These are phyloP conservation scores for Prototheca wickerhamii DNA, from an alignment of 163 green algal species.

Conservation along the genomic window DNA sequence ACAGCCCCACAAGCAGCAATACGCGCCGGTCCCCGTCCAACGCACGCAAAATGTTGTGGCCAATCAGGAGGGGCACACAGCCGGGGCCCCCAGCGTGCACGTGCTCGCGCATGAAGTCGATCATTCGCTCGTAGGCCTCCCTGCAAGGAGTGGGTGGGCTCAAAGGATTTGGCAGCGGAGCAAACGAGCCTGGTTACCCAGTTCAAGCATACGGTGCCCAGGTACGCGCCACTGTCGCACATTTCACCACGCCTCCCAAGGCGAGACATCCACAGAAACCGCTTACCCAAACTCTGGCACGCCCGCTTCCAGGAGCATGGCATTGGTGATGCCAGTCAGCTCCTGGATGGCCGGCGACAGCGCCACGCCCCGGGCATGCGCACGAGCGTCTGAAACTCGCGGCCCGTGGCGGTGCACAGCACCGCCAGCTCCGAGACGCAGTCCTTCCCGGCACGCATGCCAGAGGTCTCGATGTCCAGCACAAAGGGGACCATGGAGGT, in stretches of 20 bases:
- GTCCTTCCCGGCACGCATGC: background rate
- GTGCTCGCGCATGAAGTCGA: background rate
- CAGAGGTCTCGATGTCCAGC: slow-evolving; percentile 38
- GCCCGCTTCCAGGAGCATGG: background rate
- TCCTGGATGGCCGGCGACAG: background rate
- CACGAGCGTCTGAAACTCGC: background rate
- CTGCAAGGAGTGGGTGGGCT: too few species aligned
- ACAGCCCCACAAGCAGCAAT: too few species aligned
- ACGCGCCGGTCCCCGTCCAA: too few species aligned
- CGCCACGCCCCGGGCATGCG: background rate
- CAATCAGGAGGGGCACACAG: too few species aligned
- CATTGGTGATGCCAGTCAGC: background rate
- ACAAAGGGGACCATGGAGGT: too few species aligned
- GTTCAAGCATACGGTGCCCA: background rate
- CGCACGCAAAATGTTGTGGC: too few species aligned
- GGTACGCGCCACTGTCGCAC: too few species aligned
- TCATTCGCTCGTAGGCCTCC: background rate
- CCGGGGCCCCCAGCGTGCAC: background rate
- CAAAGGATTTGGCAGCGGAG: too few species aligned
- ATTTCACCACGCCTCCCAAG: too few species aligned
- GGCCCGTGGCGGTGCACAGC: background rate
- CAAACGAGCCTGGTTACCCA: background rate
- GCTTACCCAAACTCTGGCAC: too few species aligned
- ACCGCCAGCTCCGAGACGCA: background rate
- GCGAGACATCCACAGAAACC: too few species aligned